These are phyloP conservation scores for Papiliotrema nemorosa DNA, from an alignment of 1,284 basidiomycete genomes.

Conservation along the genomic window DNA sequence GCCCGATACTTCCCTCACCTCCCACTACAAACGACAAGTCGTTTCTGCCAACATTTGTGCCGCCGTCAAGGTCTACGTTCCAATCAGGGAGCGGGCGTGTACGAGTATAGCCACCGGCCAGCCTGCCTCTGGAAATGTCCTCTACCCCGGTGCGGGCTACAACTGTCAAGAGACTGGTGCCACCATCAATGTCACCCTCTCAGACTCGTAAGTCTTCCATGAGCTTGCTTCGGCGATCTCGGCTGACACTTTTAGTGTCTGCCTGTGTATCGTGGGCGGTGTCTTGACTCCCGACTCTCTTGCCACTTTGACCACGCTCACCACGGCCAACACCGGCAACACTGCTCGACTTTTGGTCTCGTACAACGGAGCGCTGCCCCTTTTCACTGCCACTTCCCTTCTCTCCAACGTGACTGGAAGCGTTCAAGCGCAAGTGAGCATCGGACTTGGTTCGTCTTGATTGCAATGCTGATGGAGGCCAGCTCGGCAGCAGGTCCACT, in stretches of 20 bases:
- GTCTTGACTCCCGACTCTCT: constrained; percentile 6
- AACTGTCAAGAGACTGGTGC: no score
- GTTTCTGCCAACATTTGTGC: not conserved
- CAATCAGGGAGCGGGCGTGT: not conserved
- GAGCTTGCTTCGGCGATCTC: not conserved
- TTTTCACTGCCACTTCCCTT: not conserved
- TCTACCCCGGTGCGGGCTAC: not conserved
- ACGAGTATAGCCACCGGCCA: not conserved
- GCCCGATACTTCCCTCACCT: constrained; percentile 5
- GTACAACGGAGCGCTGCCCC: not conserved
- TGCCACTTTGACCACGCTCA: not conserved
- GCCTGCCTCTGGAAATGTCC: not conserved
- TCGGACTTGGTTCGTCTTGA: no score
- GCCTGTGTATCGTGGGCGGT: constrained; percentile 8
- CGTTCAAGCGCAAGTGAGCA: not conserved
- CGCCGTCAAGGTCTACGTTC: not conserved
- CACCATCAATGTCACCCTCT: not conserved
- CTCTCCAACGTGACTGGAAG: not conserved
- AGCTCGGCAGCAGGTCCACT: not conserved
- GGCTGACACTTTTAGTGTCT: constrained; percentile 6
- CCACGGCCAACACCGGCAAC: not conserved
- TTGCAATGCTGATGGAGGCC: not conserved
- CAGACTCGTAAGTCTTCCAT: no score
- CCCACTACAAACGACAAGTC: not conserved
- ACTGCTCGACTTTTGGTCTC: not conserved